Conservation (phyloP, 306 rosid genomes). For the Fragaria ananassa region DNA sequence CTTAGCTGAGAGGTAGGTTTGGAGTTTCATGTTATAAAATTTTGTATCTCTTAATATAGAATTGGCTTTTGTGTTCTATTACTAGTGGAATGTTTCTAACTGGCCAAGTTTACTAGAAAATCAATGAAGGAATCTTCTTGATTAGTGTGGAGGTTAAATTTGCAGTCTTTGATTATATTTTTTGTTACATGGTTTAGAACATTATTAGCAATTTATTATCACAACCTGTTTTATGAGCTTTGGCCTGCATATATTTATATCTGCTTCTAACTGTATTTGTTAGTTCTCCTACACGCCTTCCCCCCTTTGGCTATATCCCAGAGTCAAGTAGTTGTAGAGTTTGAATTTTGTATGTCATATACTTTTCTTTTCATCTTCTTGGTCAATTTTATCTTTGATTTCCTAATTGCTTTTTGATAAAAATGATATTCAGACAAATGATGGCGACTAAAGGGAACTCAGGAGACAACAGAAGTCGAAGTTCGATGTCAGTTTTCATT, state of each 20-base stretch:
- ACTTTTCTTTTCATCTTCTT: not conserved
- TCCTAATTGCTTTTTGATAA: slow-evolving; percentile 7
- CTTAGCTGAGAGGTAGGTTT: slow-evolving; percentile 9
- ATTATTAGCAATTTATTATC: not conserved
- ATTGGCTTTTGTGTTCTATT: not conserved
- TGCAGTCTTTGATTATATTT: not conserved
- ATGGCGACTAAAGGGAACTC: slow-evolving; percentile 76
- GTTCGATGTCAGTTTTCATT: slow-evolving; percentile 47
- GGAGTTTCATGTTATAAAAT: not conserved
- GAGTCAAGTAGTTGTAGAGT: not conserved
- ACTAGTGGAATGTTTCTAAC: not conserved
- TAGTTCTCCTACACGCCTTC: not conserved
- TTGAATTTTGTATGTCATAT: not conserved
- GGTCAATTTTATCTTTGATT: not conserved
- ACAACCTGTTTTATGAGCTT: not conserved
- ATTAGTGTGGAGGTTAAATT: not conserved
- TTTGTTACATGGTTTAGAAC: not conserved
- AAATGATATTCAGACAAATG: slow-evolving; percentile 27
- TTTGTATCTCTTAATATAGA: not conserved
- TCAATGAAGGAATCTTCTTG: not conserved
- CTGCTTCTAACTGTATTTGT: not conserved
- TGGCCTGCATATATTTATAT: not conserved
- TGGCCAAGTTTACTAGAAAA: not conserved
- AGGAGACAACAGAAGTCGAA: slow-evolving; percentile 53
- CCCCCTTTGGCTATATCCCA: not conserved